Evolutionary conservation across 495 filamentous ascomycete species (phyloP).

Genomic region (Jackrogersella minutella): DNA sequence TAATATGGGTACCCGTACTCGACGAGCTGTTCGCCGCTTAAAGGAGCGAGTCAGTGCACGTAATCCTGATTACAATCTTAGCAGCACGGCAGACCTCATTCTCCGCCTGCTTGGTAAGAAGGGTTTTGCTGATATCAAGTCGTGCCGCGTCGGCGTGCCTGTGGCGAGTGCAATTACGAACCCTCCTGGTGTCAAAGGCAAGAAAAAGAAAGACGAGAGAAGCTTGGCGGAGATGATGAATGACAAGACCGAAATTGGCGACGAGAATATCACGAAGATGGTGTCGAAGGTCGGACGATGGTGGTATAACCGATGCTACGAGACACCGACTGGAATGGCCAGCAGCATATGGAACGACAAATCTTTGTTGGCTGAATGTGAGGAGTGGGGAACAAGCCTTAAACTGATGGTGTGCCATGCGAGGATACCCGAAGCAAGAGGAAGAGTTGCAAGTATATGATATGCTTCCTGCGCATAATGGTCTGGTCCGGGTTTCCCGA

Average conservation of each 20-base stretch:
- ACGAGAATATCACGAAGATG: conserved; percentile 88
- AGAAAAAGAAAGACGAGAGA: conserved; percentile 59
- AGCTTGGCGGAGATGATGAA: conserved; percentile 76
- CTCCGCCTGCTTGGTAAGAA: conserved; percentile 76
- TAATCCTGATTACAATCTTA: conserved; percentile 68
- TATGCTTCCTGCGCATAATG: not conserved
- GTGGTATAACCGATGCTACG: conserved; percentile 97
- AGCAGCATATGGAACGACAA: conserved; percentile 83
- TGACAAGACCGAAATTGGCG: conserved; percentile 66
- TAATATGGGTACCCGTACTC: conserved; percentile 80
- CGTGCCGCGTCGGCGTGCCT: conserved; percentile 89
- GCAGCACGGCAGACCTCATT: conserved; percentile 78
- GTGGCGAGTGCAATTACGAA: conserved; percentile 73
- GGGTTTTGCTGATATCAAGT: conserved; percentile 85
- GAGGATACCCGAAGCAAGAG: conserved; percentile 55
- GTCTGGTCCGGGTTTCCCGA: not conserved
- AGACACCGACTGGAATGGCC: conserved; percentile 65
- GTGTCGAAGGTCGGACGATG: conserved; percentile 91
- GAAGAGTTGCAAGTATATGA: conserved; percentile 57
- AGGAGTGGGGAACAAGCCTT: conserved; percentile 84
- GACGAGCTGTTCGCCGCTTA: conserved; percentile 76
- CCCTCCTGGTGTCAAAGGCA: conserved; percentile 43
- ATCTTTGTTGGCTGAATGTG: conserved; percentile 80
- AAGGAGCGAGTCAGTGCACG: conserved; percentile 75
- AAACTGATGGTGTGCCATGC: conserved; percentile 92